phyloP scores from a whole-genome alignment of 148 eudicot genomes.

The Polygonum aviculare region DNA sequence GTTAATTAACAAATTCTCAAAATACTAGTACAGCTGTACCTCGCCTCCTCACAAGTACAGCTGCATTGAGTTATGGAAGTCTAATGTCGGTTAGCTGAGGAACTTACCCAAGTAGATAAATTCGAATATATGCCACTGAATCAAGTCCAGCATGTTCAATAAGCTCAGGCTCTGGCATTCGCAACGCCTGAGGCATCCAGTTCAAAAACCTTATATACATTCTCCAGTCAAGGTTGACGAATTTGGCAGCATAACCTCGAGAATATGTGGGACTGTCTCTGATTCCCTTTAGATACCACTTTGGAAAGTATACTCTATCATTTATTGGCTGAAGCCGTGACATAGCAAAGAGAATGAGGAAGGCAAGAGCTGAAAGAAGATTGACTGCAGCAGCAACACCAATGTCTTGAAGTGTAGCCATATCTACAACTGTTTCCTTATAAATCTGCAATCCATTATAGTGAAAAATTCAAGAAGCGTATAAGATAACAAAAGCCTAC shows the following conservation, averaged over 20 bases:
- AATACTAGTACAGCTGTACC: background rate
- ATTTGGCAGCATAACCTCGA: constrained; percentile 40
- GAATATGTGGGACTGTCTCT: constrained; percentile 61
- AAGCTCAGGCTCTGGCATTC: constrained; percentile 98
- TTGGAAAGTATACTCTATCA: constrained; percentile 97
- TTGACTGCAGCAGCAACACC: constrained; percentile 59
- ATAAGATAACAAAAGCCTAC: background rate
- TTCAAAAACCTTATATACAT: constrained; percentile 67
- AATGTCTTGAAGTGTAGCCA: constrained; percentile 77
- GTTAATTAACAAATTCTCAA: background rate
- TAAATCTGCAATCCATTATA: background rate
- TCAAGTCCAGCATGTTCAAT: constrained; percentile 97
- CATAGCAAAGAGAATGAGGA: constrained; percentile 78
- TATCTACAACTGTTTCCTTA: constrained; percentile 11
- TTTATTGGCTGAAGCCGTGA: constrained; percentile 85
- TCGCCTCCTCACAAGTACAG: background rate
- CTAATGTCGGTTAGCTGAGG: background rate
- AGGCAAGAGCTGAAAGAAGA: constrained; percentile 58
- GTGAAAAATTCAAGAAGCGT: background rate
- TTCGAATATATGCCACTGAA: constrained; percentile 83
- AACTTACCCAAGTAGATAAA: constrained; percentile 89
- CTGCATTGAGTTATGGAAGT: background rate
- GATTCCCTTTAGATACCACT: constrained; percentile 93
- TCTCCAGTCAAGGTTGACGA: constrained; percentile 67
- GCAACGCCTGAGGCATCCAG: constrained; percentile 96